These are phyloP conservation scores for Capsaspora owczarzaki DNA, from an alignment of 78 protist genomes.

Conservation along the genomic window DNA sequence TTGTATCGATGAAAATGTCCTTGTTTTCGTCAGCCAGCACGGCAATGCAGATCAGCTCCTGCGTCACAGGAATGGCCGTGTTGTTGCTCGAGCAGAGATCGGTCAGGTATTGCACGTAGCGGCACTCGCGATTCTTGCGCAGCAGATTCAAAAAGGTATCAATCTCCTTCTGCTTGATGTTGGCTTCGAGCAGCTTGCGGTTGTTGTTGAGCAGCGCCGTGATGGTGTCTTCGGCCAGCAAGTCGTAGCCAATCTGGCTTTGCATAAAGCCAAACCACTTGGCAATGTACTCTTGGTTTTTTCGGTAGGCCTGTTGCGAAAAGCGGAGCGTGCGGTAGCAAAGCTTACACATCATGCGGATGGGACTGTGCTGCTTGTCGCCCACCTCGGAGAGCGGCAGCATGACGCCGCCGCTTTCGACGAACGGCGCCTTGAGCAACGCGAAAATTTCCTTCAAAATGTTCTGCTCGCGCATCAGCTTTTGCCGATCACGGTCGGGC, in stretches of 20 bases:
- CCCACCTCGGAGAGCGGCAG: background rate
- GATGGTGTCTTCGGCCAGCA: slow-evolving; percentile 31
- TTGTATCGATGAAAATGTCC: slow-evolving; percentile 17
- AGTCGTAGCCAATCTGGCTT: slow-evolving; percentile 10
- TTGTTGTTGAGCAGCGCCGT: slow-evolving; percentile 32
- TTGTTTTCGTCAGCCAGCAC: background rate
- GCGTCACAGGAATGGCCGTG: slow-evolving; percentile 14
- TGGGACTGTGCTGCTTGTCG: too few relatives aligned
- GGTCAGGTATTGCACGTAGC: slow-evolving; percentile 7
- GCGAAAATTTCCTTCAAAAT: slow-evolving; percentile 8
- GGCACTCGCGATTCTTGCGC: background rate
- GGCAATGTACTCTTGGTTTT: slow-evolving; percentile 25
- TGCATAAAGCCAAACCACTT: slow-evolving; percentile 22
- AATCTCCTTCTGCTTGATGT: background rate
- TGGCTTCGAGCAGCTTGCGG: slow-evolving; percentile 16
- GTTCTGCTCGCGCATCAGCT: slow-evolving; percentile 29
- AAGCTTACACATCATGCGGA: slow-evolving; percentile 14
- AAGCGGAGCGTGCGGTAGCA: slow-evolving; percentile 20
- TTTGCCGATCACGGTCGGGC: slow-evolving; percentile 2
- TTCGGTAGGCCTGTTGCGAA: background rate
- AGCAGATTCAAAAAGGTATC: slow-evolving; percentile 10
- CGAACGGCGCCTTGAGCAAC: slow-evolving; percentile 4
- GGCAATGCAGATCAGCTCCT: slow-evolving; percentile 13
- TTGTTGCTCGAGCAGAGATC: slow-evolving; percentile 21
- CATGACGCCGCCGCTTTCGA: background rate